These are phyloP conservation scores for Tolypocladium amazonense DNA, from an alignment of 2,329 filamentous ascomycete genomes.

Conservation along the genomic window DNA sequence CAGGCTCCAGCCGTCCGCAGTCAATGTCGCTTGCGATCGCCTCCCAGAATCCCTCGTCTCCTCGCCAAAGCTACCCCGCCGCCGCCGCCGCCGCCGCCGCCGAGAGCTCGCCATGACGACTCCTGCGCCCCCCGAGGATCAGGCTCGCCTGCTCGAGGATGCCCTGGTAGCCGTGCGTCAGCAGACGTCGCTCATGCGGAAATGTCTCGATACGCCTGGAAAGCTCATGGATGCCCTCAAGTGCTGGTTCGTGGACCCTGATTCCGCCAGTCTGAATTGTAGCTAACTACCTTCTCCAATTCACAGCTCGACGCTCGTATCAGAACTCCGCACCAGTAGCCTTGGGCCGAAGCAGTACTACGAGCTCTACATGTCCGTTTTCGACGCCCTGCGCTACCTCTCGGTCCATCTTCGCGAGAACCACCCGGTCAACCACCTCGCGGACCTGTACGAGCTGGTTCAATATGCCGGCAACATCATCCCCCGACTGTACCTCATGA, in stretches of 20 bases:
- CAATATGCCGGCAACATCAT: constrained; percentile 98
- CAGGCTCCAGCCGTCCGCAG: constrained; percentile 1
- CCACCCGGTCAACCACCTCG: constrained; percentile 94
- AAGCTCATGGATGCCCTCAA: constrained; percentile 99
- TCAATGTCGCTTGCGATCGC: constrained; percentile 13
- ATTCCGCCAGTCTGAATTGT: background rate
- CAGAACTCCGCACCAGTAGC: constrained; percentile 94
- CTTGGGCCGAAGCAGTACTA: constrained; percentile 99
- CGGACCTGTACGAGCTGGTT: constrained; percentile 94
- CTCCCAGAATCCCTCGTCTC: constrained; percentile 5
- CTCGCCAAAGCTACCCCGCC: constrained; percentile 20
- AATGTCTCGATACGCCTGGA: constrained; percentile 90
- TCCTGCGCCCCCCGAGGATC: constrained; percentile 62
- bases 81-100: constrained; percentile 13
- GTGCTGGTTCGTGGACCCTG: constrained; percentile 67
- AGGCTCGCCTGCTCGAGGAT: constrained; percentile 92
- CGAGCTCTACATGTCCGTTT: constrained; percentile 98
- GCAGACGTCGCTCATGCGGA: constrained; percentile 94
- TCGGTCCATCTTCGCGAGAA: constrained; percentile 95
- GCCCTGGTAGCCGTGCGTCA: constrained; percentile 92
- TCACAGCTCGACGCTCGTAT: constrained; percentile 84
- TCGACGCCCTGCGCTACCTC: constrained; percentile 92
- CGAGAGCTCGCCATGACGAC: constrained; percentile 28
- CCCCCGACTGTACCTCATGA: constrained; percentile 94
- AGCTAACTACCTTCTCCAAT: background rate